Evolutionary conservation across 768 basidiomycete genomes (phyloP).

Genomic region (Suillus bovinus): DNA sequence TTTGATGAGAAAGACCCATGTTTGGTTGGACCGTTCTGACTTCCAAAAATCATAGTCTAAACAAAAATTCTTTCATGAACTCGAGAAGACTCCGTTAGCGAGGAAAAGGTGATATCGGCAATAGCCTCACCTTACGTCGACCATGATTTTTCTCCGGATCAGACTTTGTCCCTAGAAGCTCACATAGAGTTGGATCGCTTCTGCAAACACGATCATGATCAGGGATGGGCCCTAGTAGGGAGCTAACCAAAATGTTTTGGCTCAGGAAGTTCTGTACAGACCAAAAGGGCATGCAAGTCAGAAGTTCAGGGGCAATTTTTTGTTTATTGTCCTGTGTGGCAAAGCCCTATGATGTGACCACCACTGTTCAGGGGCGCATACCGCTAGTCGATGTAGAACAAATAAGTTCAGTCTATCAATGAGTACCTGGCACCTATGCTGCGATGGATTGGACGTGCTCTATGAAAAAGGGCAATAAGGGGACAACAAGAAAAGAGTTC

Average conservation of each 20-base stretch:
- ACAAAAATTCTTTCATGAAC: not conserved
- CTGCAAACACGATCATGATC: not conserved
- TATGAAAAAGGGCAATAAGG: not conserved
- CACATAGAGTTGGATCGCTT: not conserved
- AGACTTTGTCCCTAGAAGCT: not conserved
- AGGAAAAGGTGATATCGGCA: not conserved
- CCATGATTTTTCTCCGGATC: not conserved
- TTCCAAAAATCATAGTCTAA: not conserved
- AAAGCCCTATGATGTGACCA: no score
- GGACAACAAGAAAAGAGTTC: not conserved
- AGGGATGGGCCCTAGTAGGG: not conserved
- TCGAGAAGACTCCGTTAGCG: not conserved
- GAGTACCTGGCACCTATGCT: not conserved
- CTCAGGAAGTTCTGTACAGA: not conserved
- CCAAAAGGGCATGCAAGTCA: not conserved
- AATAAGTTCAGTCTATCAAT: not conserved
- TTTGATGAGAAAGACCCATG: not conserved
- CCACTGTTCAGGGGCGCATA: not conserved
- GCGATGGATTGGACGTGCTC: not conserved
- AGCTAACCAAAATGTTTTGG: not conserved
- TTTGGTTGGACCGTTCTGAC: not conserved
- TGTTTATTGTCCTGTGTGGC: no score
- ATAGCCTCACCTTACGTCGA: not conserved
- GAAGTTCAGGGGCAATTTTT: not conserved
- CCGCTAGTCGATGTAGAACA: not conserved